Conservation (phyloP, 768 basidiomycete species). For the Boletales sp. region DNA sequence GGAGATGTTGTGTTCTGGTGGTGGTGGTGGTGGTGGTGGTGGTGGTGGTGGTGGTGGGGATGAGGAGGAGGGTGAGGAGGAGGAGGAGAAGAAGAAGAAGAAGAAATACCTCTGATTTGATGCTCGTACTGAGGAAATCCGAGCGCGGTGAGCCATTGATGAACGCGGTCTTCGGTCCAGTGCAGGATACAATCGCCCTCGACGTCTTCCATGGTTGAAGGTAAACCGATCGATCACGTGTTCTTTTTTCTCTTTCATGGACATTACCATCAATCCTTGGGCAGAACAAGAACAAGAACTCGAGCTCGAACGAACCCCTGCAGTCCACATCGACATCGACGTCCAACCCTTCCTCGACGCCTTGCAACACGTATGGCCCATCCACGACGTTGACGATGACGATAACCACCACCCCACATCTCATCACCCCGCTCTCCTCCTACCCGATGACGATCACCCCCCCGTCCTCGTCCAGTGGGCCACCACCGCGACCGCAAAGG, state of each 20-base stretch:
- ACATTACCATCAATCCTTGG: conserved; percentile 62
- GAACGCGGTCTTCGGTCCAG: conserved; percentile 79
- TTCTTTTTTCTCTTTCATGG: not conserved
- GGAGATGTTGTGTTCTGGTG: conserved; percentile 87
- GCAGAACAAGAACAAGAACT: conserved; percentile 23
- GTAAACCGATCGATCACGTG: conserved; percentile 19
- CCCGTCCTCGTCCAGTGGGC: conserved; percentile 35
- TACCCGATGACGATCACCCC: conserved; percentile 13
- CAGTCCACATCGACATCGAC: too few relatives aligned
- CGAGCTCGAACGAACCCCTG: too few relatives aligned
- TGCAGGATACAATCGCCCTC: conserved; percentile 46
- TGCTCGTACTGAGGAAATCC: conserved; percentile 85
- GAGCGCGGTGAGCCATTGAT: conserved; percentile 69
- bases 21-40: too few relatives aligned
- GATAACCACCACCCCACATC: not conserved
- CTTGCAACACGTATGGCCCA: conserved; percentile 14
- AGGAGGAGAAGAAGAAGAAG: too few relatives aligned
- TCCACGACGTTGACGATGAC: conserved; percentile 18
- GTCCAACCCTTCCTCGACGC: too few relatives aligned
- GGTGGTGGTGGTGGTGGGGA: not conserved
- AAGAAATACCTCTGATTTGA: conserved; percentile 80
- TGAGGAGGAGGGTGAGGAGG: conserved; percentile 2
- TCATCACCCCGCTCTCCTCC: too few relatives aligned
- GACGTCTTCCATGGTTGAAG: conserved; percentile 21
- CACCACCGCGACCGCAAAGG: conserved; percentile 55